Evolutionary conservation across 2,329 filamentous ascomycete genomes (phyloP), one percentile per base, ranked within the genome.

Genomic region (Aaosphaeria arxii): DNA sequence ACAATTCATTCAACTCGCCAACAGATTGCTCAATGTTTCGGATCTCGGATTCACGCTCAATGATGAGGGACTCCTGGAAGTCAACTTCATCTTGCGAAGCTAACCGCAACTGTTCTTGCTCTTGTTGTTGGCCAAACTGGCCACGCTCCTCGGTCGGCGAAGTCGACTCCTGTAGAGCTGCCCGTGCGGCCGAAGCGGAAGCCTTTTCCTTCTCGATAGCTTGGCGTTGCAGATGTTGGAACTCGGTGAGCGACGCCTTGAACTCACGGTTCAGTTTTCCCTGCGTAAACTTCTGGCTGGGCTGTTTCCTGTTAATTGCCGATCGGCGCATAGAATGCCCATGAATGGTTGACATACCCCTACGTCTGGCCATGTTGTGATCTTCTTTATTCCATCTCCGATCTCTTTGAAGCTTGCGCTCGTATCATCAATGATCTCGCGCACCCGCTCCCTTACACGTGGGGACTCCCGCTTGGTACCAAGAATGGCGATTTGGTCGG

Each of bases 21-120:
- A 99, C 94, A 47, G 89, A 91, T 71, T 96, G 91, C 74, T 97
- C 94, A 62, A 99, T 99, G 67, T 95, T 95, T 53, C 91, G 86
- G 57, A 99, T 99, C 75, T 99, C 94, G 48, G 90, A 85, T 71
- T 99, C 94, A 46, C 95, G 91, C 77, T 99, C 92, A 52, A 95
- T 86, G 65, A 99, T 99, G 49, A 99, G 78, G 11, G 88, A 86
- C 59, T 99, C 94, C 67, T 99, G 94, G 75, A 96, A 99, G 67
- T 99, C 92, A 40, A 99, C 94, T 66, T 99, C 95, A 59, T 90
- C 87, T 70, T 99, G 94, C 30, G 89, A 82, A 1, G 91, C 94
- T 6, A 97, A 79, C 47, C 89, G 88, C 9, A 88, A 77, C 58
- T 91, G 83, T 58, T 94, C 85, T 53, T 76, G 71, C 56, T 76